Evolutionary conservation across 345 rosid genomes (phyloP).

Genomic region (Camelina laxa): DNA sequence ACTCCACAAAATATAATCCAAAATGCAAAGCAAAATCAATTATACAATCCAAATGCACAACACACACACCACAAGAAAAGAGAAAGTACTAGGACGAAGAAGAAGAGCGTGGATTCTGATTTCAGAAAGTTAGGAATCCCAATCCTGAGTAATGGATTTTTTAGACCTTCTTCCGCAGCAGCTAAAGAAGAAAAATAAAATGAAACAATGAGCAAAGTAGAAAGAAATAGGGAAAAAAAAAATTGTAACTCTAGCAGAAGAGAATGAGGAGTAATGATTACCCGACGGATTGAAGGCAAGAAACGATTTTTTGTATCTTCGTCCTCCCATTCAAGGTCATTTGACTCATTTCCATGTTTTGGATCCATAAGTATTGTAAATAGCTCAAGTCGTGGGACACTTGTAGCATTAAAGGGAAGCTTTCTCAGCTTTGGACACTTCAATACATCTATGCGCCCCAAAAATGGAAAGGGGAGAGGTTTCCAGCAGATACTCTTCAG

Average conservation of each 20-base stretch:
- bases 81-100: not conserved
- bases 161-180: not conserved
- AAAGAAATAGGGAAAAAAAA: too few relatives aligned
- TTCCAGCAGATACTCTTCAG: slow-evolving; percentile 18
- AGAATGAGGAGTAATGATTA: not conserved
- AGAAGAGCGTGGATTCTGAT: not conserved
- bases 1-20: not conserved
- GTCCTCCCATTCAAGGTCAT: not conserved
- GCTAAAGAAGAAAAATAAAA: not conserved
- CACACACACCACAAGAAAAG: not conserved
- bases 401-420: slow-evolving; percentile 3
- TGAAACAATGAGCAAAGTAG: not conserved
- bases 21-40: not conserved
- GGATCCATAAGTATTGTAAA: rapidly evolving
- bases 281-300: not conserved
- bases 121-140: not conserved
- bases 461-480: not conserved
- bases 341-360: not conserved
- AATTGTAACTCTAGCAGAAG: too few relatives aligned
- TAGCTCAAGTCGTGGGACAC: not conserved
- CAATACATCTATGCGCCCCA: rapidly evolving
- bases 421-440: not conserved
- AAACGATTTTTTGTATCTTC: not conserved
- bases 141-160: not conserved
- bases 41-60: not conserved